Conservation (phyloP, 2,329 filamentous ascomycete genomes). For the Paraphaeosphaeria sporulosa region DNA sequence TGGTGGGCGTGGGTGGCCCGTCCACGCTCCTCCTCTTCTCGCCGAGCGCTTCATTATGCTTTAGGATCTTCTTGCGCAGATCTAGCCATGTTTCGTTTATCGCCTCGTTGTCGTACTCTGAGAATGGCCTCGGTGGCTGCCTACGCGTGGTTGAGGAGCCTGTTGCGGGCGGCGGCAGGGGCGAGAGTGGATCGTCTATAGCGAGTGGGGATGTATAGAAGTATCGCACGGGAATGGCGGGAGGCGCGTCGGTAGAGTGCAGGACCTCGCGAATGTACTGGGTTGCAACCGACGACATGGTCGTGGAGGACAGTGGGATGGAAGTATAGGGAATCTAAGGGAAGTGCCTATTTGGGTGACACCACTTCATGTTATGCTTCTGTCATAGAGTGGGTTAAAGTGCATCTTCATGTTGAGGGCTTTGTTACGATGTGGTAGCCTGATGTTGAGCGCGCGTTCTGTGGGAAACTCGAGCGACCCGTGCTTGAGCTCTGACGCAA, state of each 20-base stretch:
- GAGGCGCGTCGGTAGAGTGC: slow-evolving; percentile 46
- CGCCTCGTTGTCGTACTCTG: slow-evolving; percentile 77
- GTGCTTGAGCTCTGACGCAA: slow-evolving; percentile 39
- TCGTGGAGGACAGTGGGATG: slow-evolving; percentile 21
- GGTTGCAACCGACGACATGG: slow-evolving; percentile 46
- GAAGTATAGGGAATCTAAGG: slow-evolving; percentile 19
- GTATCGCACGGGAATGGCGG: slow-evolving; percentile 59
- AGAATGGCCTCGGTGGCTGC: slow-evolving; percentile 77
- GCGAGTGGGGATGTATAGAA: slow-evolving; percentile 85
- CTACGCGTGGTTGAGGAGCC: slow-evolving; percentile 56
- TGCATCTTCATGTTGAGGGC: slow-evolving; percentile 13
- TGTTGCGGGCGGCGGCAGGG: slow-evolving; percentile 63
- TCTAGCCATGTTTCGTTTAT: slow-evolving; percentile 80
- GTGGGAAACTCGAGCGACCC: slow-evolving; percentile 19
- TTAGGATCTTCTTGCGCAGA: slow-evolving; percentile 60
- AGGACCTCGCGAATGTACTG: slow-evolving; percentile 56
- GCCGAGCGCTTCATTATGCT: slow-evolving; percentile 50
- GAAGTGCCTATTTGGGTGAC: slow-evolving; percentile 7
- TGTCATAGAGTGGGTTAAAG: not conserved
- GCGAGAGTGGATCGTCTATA: slow-evolving; percentile 87
- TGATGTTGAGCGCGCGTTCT: slow-evolving; percentile 25
- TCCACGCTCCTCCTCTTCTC: slow-evolving; percentile 40
- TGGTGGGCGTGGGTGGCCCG: slow-evolving; percentile 22
- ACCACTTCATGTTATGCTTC: slow-evolving; percentile 13
- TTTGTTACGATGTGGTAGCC: slow-evolving; percentile 23